A percentile compares a stretch with the other conserved stretches of the same genome.
These are phyloP conservation scores for Xerocomus potaroensis DNA, from an alignment of 768 basidiomycete genomes.

Conservation along the genomic window DNA sequence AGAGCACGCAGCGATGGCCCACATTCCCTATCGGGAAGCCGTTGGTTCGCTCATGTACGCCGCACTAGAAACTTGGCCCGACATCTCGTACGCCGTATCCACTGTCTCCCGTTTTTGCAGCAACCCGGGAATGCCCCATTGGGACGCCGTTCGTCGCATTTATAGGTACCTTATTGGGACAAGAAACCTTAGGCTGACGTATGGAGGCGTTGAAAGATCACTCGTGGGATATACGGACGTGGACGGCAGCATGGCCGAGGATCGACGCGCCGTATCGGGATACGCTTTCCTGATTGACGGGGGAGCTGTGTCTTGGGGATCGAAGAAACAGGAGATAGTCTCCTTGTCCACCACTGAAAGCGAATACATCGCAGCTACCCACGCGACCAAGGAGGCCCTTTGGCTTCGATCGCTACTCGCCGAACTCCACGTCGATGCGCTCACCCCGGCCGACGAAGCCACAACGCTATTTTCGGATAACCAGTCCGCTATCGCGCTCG, in stretches of 20 bases:
- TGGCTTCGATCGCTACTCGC: no score
- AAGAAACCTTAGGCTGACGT: no score
- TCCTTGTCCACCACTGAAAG: background rate
- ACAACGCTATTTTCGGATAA: no score
- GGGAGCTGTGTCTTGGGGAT: background rate
- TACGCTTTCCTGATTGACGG: background rate
- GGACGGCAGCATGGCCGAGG: background rate
- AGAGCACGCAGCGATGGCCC: background rate
- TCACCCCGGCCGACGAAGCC: no score
- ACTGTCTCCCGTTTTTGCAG: background rate
- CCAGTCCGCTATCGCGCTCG: no score
- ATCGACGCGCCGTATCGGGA: background rate
- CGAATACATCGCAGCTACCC: background rate
- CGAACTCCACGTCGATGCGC: no score
- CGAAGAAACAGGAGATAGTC: background rate
- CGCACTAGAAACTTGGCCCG: background rate
- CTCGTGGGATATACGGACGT: background rate
- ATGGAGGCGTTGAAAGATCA: background rate
- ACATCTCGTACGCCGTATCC: background rate
- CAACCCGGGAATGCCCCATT: no score
- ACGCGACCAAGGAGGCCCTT: no score
- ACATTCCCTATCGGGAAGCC: background rate
- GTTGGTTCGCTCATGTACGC: slow-evolving; percentile 2
- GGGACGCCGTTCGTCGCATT: no score
- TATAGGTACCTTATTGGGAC: no score